These are phyloP conservation scores for Phytopythium litorale DNA, from an alignment of 352 stramenopile genomes.

Conservation along the genomic window DNA sequence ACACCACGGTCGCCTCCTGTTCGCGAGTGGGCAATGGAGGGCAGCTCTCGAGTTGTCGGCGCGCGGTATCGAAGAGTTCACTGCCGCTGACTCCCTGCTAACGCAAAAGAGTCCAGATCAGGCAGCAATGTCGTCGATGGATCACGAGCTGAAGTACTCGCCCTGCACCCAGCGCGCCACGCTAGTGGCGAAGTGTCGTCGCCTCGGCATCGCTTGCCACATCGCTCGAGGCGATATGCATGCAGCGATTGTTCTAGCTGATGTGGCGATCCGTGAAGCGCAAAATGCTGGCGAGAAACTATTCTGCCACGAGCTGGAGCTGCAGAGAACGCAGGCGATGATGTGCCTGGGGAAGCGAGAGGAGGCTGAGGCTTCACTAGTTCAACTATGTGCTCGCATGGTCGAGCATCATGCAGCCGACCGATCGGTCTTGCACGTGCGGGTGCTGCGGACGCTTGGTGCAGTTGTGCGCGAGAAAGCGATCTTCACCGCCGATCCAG, in stretches of 20 bases:
- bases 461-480: conserved; percentile 32
- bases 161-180: conserved; percentile 26
- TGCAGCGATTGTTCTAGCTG: conserved; percentile 19
- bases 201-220: conserved; percentile 34
- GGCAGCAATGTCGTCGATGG: conserved; percentile 11
- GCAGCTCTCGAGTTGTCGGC: conserved; percentile 17
- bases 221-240: conserved; percentile 28
- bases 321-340: conserved; percentile 32
- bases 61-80: conserved; percentile 18
- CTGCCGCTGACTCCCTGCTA: conserved; percentile 6
- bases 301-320: conserved; percentile 34
- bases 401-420: conserved; percentile 16
- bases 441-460: conserved; percentile 31
- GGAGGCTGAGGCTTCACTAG: conserved; percentile 18
- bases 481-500: conserved; percentile 10
- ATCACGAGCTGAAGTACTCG: conserved; percentile 37
- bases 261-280: conserved; percentile 34
- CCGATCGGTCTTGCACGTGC: conserved; percentile 30
- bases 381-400: conserved; percentile 18
- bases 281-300: conserved; percentile 32
- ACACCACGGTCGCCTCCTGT: conserved; percentile 32
- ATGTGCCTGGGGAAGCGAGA: conserved; percentile 35
- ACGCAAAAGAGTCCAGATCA: conserved; percentile 9
- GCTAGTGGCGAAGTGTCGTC: conserved; percentile 32
- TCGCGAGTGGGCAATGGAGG: conserved; percentile 31